Percentiles rank a stretch among this genome's conserved stretches.
Evolutionary conservation across 345 rosid genomes (phyloP).

Genomic region (Sonneratia alba): DNA sequence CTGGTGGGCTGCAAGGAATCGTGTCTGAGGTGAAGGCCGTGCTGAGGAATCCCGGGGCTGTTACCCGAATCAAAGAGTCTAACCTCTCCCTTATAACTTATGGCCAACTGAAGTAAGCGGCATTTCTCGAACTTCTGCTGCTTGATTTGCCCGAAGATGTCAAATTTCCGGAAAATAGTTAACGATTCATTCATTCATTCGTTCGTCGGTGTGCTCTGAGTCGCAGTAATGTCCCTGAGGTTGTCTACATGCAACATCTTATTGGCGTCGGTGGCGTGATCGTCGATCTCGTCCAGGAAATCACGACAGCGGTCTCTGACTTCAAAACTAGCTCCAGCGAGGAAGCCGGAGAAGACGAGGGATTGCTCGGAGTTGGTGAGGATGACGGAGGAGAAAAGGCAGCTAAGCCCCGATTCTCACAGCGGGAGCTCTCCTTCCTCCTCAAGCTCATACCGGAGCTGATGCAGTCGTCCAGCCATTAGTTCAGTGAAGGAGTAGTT

Average conservation of each 20-base stretch:
- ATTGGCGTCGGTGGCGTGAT: conserved; percentile 90
- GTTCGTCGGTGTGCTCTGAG: background rate
- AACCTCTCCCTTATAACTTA: conserved; percentile 70
- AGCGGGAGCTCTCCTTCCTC: conserved; percentile 67
- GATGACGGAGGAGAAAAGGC: background rate
- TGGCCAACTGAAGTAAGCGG: conserved; percentile 62
- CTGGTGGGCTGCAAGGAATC: conserved; percentile 67
- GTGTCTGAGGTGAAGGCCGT: conserved; percentile 80
- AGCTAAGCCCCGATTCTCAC: conserved; percentile 46
- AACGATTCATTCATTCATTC: too few species aligned
- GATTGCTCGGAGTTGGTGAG: conserved; percentile 12
- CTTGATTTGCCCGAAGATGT: background rate
- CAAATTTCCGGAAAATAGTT: background rate
- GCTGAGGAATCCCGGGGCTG: conserved; percentile 61
- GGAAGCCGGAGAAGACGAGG: conserved; percentile 5
- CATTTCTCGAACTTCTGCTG: background rate
- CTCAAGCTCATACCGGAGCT: conserved; percentile 76
- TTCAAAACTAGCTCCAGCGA: conserved; percentile 31
- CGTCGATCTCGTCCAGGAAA: conserved; percentile 70
- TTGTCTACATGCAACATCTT: conserved; percentile 68
- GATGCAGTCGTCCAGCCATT: conserved; percentile 31
- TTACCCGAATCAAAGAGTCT: conserved; percentile 61
- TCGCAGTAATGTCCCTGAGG: conserved; percentile 67
- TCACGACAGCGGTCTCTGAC: conserved; percentile 43
- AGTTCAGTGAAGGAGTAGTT: background rate